Percentiles rank a stretch among this genome's conserved stretches.
These are phyloP conservation scores for Penicillium sp. DNA, from an alignment of 2,329 filamentous ascomycete species.

Conservation along the genomic window DNA sequence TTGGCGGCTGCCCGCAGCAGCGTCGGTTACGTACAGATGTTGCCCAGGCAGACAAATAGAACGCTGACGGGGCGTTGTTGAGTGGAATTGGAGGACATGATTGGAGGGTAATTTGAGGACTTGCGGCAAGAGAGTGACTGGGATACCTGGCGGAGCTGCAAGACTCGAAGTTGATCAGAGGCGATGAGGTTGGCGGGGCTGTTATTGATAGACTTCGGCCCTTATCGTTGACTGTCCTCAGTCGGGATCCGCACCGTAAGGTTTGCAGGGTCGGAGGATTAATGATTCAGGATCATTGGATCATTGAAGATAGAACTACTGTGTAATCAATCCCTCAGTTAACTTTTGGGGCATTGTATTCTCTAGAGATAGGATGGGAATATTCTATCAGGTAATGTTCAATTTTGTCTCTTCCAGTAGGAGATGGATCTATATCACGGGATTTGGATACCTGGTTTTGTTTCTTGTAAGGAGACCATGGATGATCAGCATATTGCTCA, in stretches of 20 bases:
- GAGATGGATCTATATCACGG: too few species aligned
- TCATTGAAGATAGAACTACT: neutral
- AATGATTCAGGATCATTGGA: neutral
- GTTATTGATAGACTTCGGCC: constrained; percentile 1
- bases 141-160: neutral
- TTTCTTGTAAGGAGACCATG: too few species aligned
- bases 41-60: constrained; percentile 94
- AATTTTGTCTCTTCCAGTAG: too few species aligned
- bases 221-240: neutral
- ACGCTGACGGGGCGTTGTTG: constrained; percentile 63
- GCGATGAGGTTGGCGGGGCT: neutral
- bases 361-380: too few species aligned
- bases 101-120: neutral
- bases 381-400: too few species aligned
- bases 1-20: constrained; percentile 8
- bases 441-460: too few species aligned
- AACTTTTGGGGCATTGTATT: too few species aligned
- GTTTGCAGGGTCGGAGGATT: neutral
- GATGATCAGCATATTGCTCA: too few species aligned
- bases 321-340: too few species aligned
- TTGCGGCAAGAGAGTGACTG: neutral
- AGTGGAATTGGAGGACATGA: constrained; percentile 30
- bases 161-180: neutral
- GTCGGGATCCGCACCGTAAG: neutral
- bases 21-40: constrained; percentile 71